phyloP scores from a whole-genome alignment of 2,329 filamentous ascomycete species.

The Exophiala lecanii-corni region DNA sequence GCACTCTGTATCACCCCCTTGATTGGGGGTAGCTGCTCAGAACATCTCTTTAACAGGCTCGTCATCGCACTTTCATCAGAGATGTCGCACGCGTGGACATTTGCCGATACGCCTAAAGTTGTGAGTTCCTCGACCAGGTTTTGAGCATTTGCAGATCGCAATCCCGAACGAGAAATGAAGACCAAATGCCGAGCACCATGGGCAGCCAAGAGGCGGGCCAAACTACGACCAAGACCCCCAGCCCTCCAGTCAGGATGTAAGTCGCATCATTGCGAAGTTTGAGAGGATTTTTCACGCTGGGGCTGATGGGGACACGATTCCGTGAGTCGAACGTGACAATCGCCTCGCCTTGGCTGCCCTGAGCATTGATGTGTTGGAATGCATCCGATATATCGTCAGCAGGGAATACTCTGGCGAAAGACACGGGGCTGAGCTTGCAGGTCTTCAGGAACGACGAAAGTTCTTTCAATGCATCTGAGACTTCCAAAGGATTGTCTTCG shows the following conservation, averaged over 20 bases:
- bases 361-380: neutral
- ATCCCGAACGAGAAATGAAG: slow-evolving; percentile 12
- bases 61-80: slow-evolving; percentile 21
- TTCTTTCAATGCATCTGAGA: slow-evolving; percentile 1
- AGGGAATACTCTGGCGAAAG: neutral
- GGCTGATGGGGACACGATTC: neutral
- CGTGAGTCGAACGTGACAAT: neutral
- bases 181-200: slow-evolving; percentile 20
- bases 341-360: neutral
- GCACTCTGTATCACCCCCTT: slow-evolving; percentile 44
- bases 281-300: neutral
- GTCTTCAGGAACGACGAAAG: neutral
- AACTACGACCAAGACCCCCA: slow-evolving; percentile 20
- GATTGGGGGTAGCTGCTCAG: slow-evolving; percentile 32
- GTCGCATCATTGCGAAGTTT: neutral
- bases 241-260: slow-evolving; percentile 25
- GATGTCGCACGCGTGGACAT: slow-evolving; percentile 24
- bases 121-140: neutral
- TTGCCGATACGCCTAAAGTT: neutral
- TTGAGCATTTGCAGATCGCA: neutral
- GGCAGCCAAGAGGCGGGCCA: slow-evolving; percentile 13
- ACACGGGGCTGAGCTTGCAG: neutral
- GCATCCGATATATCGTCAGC: neutral
- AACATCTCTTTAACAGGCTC: slow-evolving; percentile 13
- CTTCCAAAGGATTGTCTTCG: neutral